Conservation (phyloP, 768 basidiomycete species). For the Tylopilus intermedius region DNA sequence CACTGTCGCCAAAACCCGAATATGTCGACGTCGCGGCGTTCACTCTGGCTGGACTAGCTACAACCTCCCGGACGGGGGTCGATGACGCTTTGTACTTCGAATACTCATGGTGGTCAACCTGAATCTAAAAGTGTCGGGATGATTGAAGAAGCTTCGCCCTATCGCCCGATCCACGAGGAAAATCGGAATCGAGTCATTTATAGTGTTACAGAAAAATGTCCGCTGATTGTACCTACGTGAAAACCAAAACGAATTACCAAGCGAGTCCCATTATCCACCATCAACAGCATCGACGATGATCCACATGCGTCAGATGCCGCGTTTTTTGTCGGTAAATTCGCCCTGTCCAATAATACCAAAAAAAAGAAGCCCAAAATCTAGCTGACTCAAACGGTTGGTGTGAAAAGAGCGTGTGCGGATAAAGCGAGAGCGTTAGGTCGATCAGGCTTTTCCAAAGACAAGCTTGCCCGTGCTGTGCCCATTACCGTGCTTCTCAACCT, state of each 20-base stretch:
- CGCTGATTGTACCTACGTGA: constrained; percentile 10
- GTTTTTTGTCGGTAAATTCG: background rate
- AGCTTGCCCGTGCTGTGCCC: constrained; percentile 43
- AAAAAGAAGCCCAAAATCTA: background rate
- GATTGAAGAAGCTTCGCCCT: no score
- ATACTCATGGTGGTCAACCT: no score
- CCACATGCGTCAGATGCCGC: constrained; percentile 12
- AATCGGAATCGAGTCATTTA: no score
- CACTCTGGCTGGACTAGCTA: no score
- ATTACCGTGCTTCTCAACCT: constrained; percentile 44
- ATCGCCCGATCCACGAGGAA: no score
- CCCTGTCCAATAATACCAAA: constrained; percentile 4
- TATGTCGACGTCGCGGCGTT: no score
- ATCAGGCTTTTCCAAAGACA: constrained; percentile 42
- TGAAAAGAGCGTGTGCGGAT: constrained; percentile 5
- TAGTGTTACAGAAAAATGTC: no score
- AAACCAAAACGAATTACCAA: constrained; percentile 4
- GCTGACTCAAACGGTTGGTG: background rate
- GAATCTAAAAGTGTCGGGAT: no score
- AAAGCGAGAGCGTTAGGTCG: background rate
- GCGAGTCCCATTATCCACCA: constrained; percentile 18
- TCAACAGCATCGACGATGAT: constrained; percentile 6
- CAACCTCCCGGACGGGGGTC: no score
- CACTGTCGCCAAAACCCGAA: no score
- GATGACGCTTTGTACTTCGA: no score